Percentiles rank a stretch among this genome's conserved stretches.
These are phyloP conservation scores for Pelargonium australe DNA, from an alignment of 441 rosid species.

Conservation along the genomic window DNA sequence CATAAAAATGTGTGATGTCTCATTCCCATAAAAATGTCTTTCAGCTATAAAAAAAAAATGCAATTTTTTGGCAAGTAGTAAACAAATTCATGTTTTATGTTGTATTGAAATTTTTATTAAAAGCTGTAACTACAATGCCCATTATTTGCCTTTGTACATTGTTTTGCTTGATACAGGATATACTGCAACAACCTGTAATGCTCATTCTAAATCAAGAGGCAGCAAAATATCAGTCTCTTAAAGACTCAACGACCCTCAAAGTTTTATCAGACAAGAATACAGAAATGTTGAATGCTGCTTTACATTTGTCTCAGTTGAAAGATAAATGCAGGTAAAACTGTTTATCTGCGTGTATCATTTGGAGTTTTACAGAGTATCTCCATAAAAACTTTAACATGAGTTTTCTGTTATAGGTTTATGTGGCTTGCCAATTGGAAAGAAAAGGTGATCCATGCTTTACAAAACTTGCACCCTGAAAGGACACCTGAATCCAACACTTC, in stretches of 20 bases:
- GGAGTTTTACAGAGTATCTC: not conserved
- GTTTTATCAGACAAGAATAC: conserved; percentile 34
- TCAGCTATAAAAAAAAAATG: too few relatives aligned
- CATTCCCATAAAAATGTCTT: too few relatives aligned
- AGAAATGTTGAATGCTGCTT: conserved; percentile 28
- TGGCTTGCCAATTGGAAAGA: conserved; percentile 59
- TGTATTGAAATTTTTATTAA: not conserved
- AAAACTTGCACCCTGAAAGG: conserved; percentile 29
- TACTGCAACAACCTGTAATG: conserved; percentile 66
- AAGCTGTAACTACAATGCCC: not conserved
- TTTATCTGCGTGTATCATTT: conserved; percentile 14
- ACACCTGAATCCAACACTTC: conserved; percentile 12
- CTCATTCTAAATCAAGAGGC: conserved; percentile 51
- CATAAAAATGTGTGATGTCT: too few relatives aligned
- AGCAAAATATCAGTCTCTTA: conserved; percentile 35
- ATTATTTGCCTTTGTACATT: not conserved
- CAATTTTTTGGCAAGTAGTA: too few relatives aligned
- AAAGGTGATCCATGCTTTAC: conserved; percentile 34
- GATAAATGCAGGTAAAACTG: conserved; percentile 44
- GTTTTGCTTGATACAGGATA: conserved; percentile 42
- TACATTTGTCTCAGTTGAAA: conserved; percentile 37
- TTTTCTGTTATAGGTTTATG: conserved; percentile 40
- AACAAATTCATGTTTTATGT: not conserved
- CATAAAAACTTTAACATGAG: not conserved
- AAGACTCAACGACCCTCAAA: conserved; percentile 32